Base-by-base conservation (phyloP, 2,329 filamentous ascomycete species). In the Alternaria alternata region DNA sequence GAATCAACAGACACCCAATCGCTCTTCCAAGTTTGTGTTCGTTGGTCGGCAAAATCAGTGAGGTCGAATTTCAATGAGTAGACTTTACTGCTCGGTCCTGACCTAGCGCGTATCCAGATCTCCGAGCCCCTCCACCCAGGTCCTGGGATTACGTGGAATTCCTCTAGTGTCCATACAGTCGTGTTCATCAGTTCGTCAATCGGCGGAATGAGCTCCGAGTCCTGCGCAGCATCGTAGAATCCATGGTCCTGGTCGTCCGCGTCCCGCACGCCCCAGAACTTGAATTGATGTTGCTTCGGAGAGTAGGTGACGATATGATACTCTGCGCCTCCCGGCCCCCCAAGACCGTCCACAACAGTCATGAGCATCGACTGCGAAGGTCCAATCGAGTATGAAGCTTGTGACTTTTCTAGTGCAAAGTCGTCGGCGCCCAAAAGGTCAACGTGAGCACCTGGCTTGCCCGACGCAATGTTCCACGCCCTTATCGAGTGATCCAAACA, bases 211-310 rank as follows among this genome's bases (percentile, higher is more conserved):
- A 95, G 82, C 12, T 85, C 82, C 7, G 81, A 74, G 11, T 85
- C 83, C 0, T 91, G 86, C 67, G 91, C 93, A 22, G 92, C 81
- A 68, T 96, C 92, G 63, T 88, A 86, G 14, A 96, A 83, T 8
- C 88, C 84, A 20, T 93, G 76, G 3, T 81, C 83, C 65, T 80
- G 66, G 68, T 81, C 65, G 69, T 90, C 84, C 68, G 86, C 86
- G 54, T 89, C 87, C 66, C 89, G 87, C 18, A 91, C 86, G 54
- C 87, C 87, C 92, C 94, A 99, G 75, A 99, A 94, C 77, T 97
- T 98, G 84, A 99, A 98, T 74, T 94, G 90, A 36, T 95, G 87
- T 30, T 93, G 91, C 64, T 95, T 88, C 0, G 95, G 94, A 11
- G 94, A 97, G 78, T 93, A 97, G 8, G 93, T 94, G 38, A 92